Conservation (phyloP, 345 rosid species). For the Eucalyptus fibrosa region DNA sequence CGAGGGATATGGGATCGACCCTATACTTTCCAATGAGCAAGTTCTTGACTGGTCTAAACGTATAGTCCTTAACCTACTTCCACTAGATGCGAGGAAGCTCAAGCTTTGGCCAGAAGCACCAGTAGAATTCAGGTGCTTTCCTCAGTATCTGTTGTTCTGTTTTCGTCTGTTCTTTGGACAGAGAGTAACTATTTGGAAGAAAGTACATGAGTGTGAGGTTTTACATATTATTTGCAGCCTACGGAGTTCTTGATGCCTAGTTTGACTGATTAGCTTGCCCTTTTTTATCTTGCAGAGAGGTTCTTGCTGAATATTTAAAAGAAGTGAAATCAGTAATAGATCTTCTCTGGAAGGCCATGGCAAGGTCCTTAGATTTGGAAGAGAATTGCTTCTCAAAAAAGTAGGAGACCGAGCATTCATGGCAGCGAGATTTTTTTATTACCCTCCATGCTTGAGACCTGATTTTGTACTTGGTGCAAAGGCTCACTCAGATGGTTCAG, state of each 20-base stretch:
- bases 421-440: slow-evolving; percentile 7
- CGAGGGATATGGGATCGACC: slow-evolving; percentile 24
- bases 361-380: slow-evolving; percentile 1
- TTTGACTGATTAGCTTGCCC: background rate
- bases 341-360: slow-evolving; percentile 4
- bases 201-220: background rate
- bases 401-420: slow-evolving; percentile 1
- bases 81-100: slow-evolving; percentile 2
- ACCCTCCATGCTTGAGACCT: slow-evolving; percentile 18
- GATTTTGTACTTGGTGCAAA: slow-evolving; percentile 11
- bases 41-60: slow-evolving; percentile 24
- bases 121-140: slow-evolving; percentile 1
- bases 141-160: background rate
- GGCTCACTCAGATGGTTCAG: slow-evolving; percentile 22
- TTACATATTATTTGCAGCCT: background rate
- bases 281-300: background rate
- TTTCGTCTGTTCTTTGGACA: background rate
- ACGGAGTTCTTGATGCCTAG: background rate
- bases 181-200: background rate
- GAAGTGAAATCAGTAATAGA: background rate
- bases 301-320: background rate
- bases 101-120: slow-evolving; percentile 18
- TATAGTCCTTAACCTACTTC: slow-evolving; percentile 3
- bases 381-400: slow-evolving; percentile 3
- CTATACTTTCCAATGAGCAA: slow-evolving; percentile 9